Percentiles rank a stretch among this genome's conserved stretches.
These are phyloP conservation scores for Coriolopsis trogii DNA, from an alignment of 1,284 basidiomycete genomes.

Conservation along the genomic window DNA sequence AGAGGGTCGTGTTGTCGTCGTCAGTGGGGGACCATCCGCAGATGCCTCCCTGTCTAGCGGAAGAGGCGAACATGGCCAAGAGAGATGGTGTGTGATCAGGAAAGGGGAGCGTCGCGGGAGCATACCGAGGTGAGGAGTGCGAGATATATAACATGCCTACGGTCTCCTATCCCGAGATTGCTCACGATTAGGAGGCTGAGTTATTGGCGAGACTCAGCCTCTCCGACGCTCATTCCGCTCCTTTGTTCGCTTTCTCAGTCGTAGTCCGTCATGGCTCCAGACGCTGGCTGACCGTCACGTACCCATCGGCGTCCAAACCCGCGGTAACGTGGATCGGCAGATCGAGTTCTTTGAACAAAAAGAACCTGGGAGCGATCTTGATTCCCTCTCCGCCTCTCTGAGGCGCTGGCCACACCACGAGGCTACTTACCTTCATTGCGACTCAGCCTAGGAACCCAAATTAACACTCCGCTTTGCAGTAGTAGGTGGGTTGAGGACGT, in stretches of 20 bases:
- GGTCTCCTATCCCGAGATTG: slow-evolving; percentile 16
- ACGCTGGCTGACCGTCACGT: slow-evolving; percentile 2
- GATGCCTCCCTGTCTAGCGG: slow-evolving; percentile 19
- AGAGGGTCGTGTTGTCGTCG: slow-evolving; percentile 14
- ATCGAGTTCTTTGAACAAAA: slow-evolving; percentile 25
- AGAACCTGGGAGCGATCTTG: slow-evolving; percentile 16
- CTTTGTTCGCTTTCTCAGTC: slow-evolving; percentile 14
- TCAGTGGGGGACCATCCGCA: slow-evolving; percentile 22
- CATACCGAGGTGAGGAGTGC: slow-evolving; percentile 2
- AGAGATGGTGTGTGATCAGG: neutral
- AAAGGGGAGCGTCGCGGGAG: slow-evolving; percentile 20
- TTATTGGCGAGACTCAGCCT: slow-evolving; percentile 15
- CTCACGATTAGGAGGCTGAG: slow-evolving; percentile 9
- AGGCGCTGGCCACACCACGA: slow-evolving; percentile 15
- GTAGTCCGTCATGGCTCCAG: neutral
- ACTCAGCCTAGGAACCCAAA: neutral
- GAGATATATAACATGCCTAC: slow-evolving; percentile 20
- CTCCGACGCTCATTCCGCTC: slow-evolving; percentile 16
- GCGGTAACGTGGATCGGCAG: slow-evolving; percentile 16
- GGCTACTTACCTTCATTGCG: slow-evolving; percentile 20
- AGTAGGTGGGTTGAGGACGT: too few relatives aligned
- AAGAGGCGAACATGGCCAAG: slow-evolving; percentile 14
- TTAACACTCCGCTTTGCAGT: too few relatives aligned
- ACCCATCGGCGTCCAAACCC: slow-evolving; percentile 17
- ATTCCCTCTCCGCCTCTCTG: slow-evolving; percentile 11